These are phyloP conservation scores for Syzygium grande DNA, from an alignment of 345 rosid species.

Conservation along the genomic window DNA sequence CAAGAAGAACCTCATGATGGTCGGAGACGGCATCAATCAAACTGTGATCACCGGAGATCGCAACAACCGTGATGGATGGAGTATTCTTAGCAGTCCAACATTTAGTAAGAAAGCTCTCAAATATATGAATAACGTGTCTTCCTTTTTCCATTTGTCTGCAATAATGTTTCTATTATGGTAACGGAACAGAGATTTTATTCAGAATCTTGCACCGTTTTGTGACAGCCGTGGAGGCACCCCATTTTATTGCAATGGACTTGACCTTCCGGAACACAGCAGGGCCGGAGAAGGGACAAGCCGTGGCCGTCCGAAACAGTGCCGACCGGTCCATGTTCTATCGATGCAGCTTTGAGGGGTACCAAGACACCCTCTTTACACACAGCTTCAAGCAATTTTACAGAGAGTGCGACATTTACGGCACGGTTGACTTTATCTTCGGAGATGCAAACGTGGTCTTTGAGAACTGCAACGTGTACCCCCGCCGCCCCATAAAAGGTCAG, in stretches of 20 bases:
- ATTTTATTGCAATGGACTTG: slow-evolving; percentile 3
- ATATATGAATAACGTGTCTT: not conserved
- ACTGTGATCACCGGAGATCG: slow-evolving; percentile 50
- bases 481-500: slow-evolving; percentile 49
- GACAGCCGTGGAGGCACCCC: slow-evolving; percentile 70
- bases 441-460: slow-evolving; percentile 73
- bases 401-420: slow-evolving; percentile 82
- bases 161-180: not conserved
- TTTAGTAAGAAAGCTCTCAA: slow-evolving; percentile 25
- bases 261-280: slow-evolving; percentile 4
- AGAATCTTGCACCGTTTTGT: slow-evolving; percentile 43
- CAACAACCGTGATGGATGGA: slow-evolving; percentile 34
- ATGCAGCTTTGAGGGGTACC: slow-evolving; percentile 3
- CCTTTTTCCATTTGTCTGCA: not conserved
- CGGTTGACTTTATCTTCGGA: slow-evolving; percentile 85
- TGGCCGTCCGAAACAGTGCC: not conserved
- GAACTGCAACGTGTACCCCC: slow-evolving; percentile 57
- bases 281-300: not conserved
- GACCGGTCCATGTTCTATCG: not conserved
- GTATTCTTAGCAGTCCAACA: slow-evolving; percentile 50
- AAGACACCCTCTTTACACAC: slow-evolving; percentile 67
- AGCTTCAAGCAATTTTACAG: slow-evolving; percentile 65
- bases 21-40: slow-evolving; percentile 40
- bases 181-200: slow-evolving; percentile 7
- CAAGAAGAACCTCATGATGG: slow-evolving; percentile 36